These are phyloP conservation scores for Ophiostoma ulmi DNA, from an alignment of 2,329 filamentous ascomycete species.

Conservation along the genomic window DNA sequence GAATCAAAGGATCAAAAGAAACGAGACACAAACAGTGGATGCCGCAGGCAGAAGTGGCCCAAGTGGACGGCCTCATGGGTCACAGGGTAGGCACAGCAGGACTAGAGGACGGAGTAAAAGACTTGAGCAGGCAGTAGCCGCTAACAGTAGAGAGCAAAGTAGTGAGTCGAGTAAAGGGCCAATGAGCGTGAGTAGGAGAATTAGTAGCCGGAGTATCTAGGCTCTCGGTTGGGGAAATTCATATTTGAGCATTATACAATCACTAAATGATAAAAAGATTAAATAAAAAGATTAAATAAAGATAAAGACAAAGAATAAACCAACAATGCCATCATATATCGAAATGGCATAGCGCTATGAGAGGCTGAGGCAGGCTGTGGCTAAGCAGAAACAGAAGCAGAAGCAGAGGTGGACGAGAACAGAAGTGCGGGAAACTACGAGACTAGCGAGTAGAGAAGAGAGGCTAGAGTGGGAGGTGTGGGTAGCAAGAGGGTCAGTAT, in stretches of 20 bases:
- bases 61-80: background rate
- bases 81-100: background rate
- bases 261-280: background rate
- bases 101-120: background rate
- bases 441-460: background rate
- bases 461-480: background rate
- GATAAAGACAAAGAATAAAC: background rate
- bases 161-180: background rate
- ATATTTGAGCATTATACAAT: background rate
- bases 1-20: background rate
- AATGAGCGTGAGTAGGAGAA: background rate
- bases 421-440: background rate
- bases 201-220: background rate
- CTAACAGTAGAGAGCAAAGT: background rate
- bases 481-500: background rate
- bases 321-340: background rate
- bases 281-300: background rate
- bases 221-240: background rate
- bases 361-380: conserved; percentile 5
- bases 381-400: background rate
- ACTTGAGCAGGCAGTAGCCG: background rate
- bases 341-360: background rate
- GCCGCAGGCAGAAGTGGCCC: conserved; percentile 2
- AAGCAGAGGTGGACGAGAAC: background rate
- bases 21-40: conserved; percentile 6